Evolutionary conservation across 306 rosid species (phyloP).

Genomic region (Rubus parviflorus): DNA sequence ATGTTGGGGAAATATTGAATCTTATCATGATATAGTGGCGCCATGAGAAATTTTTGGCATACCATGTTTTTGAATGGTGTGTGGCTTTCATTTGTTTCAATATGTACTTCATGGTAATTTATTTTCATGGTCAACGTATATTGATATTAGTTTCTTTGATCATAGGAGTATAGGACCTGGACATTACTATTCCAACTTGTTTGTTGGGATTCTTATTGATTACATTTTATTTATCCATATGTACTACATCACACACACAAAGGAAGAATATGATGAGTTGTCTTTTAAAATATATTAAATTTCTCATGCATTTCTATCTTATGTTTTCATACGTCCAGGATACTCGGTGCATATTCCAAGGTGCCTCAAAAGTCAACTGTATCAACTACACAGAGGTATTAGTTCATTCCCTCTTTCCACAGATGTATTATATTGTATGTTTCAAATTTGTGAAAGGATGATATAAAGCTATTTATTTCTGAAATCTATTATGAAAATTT

Average conservation of each 20-base stretch:
- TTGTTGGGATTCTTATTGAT: background rate
- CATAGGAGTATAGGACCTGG: background rate
- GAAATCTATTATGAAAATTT: background rate
- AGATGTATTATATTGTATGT: background rate
- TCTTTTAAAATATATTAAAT: background rate
- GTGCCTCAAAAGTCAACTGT: slow-evolving; percentile 54
- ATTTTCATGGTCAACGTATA: background rate
- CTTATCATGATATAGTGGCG: background rate
- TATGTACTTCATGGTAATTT: background rate
- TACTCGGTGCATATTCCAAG: slow-evolving; percentile 74
- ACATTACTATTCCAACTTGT: background rate
- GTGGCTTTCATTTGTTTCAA: background rate
- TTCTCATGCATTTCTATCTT: background rate
- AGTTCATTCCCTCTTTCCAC: slow-evolving; percentile 6
- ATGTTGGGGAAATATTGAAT: background rate
- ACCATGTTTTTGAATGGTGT: background rate
- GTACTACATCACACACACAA: background rate
- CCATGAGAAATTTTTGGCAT: background rate
- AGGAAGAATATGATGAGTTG: background rate
- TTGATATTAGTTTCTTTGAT: background rate
- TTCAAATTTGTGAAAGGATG: background rate
- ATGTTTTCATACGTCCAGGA: slow-evolving; percentile 35
- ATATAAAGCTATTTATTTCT: background rate
- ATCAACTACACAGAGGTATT: slow-evolving; percentile 59
- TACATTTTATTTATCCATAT: background rate